Evolutionary conservation across 1,284 basidiomycete species (phyloP), one percentile per base, ranked within the genome.

Genomic region (Phellinidium pouzarii): DNA sequence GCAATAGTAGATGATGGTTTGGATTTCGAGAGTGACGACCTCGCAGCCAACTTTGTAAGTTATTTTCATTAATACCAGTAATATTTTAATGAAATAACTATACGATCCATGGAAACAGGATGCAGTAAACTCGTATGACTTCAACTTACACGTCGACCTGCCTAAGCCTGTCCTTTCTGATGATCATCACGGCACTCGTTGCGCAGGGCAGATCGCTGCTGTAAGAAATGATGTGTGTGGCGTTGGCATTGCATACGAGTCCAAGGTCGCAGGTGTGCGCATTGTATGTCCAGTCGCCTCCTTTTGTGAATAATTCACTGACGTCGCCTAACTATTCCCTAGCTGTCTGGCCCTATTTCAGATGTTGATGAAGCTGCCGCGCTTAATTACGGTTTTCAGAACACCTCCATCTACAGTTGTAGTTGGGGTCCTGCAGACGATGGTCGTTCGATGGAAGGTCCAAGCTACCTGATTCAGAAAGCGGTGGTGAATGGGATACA

Each of bases 341-440:
- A 20, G 25, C 23, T 48, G 25, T 97, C 94, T 1, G 94, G 91
- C 0, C 84, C 91, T n/a, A 97, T 99, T 59, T 87, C 93, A 4
- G 95, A 99, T 66, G 84, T 91, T n/a, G 96, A 99, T 68, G 96
- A 99, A 70, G 94, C 96, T 1, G 84, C 92, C 1, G 86, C 95
- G 3, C 81, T 99, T 58, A 99, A 99, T 71, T 97, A 81, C 64
- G 91, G 85, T 12, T 99, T 86, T 67, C 88, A 98, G 62, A 85
- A 92, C 60, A 94, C 91, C 55, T 88, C 90, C 45, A 94, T 95
- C 60, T 99, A 88, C 73, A 93, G 89, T 54, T 99, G 96, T 71
- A 93, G 89, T 55, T 99, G 95, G 95, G 96, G 96, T 11, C 96
- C 96, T 6, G 90, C 95, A 0, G 96, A 99, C 68, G 91, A 97